Conservation (phyloP, 306 rosid genomes). For the Gleditsia sinensis region DNA sequence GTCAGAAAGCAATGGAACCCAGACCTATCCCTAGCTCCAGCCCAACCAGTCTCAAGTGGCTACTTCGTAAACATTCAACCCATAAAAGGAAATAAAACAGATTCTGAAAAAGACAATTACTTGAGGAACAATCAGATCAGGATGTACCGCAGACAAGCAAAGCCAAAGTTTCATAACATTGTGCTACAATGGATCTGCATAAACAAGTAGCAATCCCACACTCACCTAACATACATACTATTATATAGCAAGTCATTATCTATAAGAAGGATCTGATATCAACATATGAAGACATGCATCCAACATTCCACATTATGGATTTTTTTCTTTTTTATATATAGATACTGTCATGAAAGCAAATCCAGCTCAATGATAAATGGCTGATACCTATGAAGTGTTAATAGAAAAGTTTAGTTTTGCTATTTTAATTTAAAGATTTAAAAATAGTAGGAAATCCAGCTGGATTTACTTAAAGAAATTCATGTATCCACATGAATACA, state of each 20-base stretch:
- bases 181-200: background rate
- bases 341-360: slow-evolving; percentile 20
- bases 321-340: background rate
- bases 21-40: slow-evolving; percentile 9
- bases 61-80: slow-evolving; percentile 8
- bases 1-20: slow-evolving; percentile 22
- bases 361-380: slow-evolving; percentile 1
- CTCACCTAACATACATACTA: background rate
- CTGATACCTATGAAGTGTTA: slow-evolving; percentile 19
- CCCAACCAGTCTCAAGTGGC: background rate
- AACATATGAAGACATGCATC: background rate
- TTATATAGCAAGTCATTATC: slow-evolving; percentile 7
- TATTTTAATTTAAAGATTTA: background rate
- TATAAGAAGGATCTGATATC: background rate
- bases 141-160: background rate
- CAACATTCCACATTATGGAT: background rate
- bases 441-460: background rate
- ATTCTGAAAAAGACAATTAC: background rate
- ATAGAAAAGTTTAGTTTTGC: background rate
- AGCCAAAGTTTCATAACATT: background rate
- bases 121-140: background rate
- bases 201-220: slow-evolving; percentile 20
- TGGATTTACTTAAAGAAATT: slow-evolving; percentile 9
- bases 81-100: background rate
- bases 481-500: background rate